Percentiles rank a stretch among this genome's conserved stretches.
Evolutionary conservation across 2,329 filamentous ascomycete species (phyloP).

Genomic region (Pyrenochaeta sp.): DNA sequence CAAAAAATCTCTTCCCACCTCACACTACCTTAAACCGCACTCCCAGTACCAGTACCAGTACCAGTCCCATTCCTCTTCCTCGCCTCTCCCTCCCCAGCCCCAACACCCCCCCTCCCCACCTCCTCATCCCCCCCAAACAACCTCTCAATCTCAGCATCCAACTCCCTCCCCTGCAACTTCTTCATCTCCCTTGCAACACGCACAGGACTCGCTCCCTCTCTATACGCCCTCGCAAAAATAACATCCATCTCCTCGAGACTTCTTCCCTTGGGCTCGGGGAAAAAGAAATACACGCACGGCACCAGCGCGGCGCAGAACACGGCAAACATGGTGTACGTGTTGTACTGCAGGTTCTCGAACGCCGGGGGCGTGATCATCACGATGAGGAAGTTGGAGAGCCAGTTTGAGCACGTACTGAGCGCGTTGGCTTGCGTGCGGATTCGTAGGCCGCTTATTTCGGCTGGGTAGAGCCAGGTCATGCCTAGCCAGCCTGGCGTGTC

Average conservation of each 20-base stretch:
- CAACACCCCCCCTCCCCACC: slow-evolving; percentile 9
- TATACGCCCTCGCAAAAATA: slow-evolving; percentile 46
- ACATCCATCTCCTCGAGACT: slow-evolving; percentile 57
- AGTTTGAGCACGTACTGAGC: slow-evolving; percentile 10
- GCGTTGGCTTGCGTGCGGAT: slow-evolving; percentile 77
- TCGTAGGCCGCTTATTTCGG: slow-evolving; percentile 75
- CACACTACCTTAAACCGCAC: too few species aligned
- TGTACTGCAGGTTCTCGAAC: slow-evolving; percentile 59
- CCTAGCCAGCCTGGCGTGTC: slow-evolving; percentile 55
- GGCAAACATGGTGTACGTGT: slow-evolving; percentile 61
- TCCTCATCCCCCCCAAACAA: slow-evolving; percentile 18
- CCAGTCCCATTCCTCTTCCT: not conserved
- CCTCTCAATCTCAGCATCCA: slow-evolving; percentile 13
- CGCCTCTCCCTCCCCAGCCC: not conserved
- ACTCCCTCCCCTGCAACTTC: slow-evolving; percentile 8
- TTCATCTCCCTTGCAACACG: slow-evolving; percentile 13
- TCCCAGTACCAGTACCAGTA: too few species aligned
- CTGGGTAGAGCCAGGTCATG: slow-evolving; percentile 66
- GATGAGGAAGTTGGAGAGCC: slow-evolving; percentile 62
- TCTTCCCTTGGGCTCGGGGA: slow-evolving; percentile 58
- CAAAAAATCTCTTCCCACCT: too few species aligned
- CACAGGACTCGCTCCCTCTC: slow-evolving; percentile 7
- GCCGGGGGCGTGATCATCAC: slow-evolving; percentile 70
- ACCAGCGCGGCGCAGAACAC: slow-evolving; percentile 61
- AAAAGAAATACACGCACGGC: slow-evolving; percentile 63